phyloP scores from a whole-genome alignment of 2,329 filamentous ascomycete species.

The Epichloe elymi region DNA sequence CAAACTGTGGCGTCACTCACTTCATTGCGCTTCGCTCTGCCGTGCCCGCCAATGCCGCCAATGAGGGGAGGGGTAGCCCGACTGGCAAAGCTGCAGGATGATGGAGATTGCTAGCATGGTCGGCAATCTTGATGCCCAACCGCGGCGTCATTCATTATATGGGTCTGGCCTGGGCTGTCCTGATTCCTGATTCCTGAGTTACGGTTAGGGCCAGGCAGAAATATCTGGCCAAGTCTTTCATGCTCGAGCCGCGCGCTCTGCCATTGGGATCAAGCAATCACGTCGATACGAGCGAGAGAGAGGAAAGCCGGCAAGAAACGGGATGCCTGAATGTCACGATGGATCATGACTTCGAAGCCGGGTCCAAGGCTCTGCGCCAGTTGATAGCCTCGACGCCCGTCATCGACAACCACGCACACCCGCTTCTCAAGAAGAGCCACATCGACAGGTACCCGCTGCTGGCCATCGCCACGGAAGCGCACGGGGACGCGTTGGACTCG shows the following conservation, averaged over 20 bases:
- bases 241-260: too few species aligned
- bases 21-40: neutral
- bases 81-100: neutral
- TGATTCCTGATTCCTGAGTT: too few species aligned
- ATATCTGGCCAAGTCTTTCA: too few species aligned
- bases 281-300: too few species aligned
- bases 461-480: constrained; percentile 60
- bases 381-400: constrained; percentile 45
- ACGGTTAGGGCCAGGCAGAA: too few species aligned
- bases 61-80: neutral
- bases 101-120: neutral
- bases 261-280: too few species aligned
- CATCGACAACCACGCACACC: constrained; percentile 63
- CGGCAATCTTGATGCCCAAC: neutral
- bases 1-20: too few species aligned
- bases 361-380: constrained; percentile 13
- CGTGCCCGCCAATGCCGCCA: neutral
- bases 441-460: constrained; percentile 35
- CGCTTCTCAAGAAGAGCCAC: constrained; percentile 42
- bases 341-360: neutral
- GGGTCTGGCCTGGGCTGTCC: too few species aligned
- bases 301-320: too few species aligned
- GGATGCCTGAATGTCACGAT: neutral
- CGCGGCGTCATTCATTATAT: neutral
- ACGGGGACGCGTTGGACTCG: constrained; percentile 51